These are phyloP conservation scores for Aspergillus campestris DNA, from an alignment of 495 filamentous ascomycete species.

Conservation along the genomic window DNA sequence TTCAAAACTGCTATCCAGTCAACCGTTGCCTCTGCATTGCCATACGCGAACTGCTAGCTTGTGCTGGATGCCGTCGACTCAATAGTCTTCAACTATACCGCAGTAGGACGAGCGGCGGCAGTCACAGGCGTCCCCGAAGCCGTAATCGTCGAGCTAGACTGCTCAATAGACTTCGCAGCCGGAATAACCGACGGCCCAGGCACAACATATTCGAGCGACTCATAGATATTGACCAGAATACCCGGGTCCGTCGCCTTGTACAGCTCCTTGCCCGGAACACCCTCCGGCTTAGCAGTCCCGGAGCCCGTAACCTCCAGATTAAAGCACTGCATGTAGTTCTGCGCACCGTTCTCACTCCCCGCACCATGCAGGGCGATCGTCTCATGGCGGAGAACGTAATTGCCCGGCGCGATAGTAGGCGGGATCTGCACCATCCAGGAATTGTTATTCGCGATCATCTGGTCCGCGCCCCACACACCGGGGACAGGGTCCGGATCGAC, in stretches of 20 bases:
- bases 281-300: conserved; percentile 41
- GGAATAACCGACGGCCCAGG: conserved; percentile 40
- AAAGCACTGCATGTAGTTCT: conserved; percentile 61
- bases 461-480: conserved; percentile 53
- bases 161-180: conserved; percentile 8
- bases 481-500: conserved; percentile 27
- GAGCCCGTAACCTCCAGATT: conserved; percentile 52
- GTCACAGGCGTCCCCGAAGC: conserved; percentile 4
- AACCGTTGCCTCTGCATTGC: too few relatives aligned
- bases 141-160: conserved; percentile 7
- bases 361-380: conserved; percentile 57
- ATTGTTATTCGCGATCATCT: conserved; percentile 48
- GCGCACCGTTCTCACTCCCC: conserved; percentile 41
- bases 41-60: background rate
- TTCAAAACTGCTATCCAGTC: too few relatives aligned
- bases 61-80: conserved; percentile 2
- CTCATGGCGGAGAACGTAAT: conserved; percentile 62
- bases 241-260: conserved; percentile 45
- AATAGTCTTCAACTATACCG: background rate
- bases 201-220: conserved; percentile 38
- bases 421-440: conserved; percentile 55
- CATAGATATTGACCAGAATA: conserved; percentile 55
- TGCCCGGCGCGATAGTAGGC: conserved; percentile 44
- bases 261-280: conserved; percentile 43
- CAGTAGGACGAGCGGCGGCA: conserved; percentile 1